Base-by-base conservation (phyloP, 1,284 basidiomycete genomes). In the Austroboletus niveus region DNA sequence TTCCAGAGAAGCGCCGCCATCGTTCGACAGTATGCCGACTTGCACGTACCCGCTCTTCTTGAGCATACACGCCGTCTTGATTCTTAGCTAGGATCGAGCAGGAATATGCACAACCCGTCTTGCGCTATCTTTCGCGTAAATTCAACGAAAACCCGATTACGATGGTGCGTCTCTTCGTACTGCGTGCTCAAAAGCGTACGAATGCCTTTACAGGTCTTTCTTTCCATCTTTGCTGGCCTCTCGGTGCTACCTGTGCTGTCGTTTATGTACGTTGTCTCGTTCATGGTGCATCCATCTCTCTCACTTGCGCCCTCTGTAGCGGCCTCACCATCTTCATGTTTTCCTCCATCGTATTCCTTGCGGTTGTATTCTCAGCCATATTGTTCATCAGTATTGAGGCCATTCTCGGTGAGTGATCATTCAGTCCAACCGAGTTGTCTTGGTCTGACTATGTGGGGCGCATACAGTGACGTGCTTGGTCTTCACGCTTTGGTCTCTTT, bases 231-330 rank as follows among this genome's bases (percentile, higher is more conserved):
- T 15, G 47, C 56, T 34, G 34, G 56, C 35, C 57, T 75, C 48
- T 58, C 69, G 44, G 41, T 55, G 27, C 52, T 74, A 17, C 70
- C 70, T 4, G 11, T 71, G 35, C 44, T 74, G 9, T 63, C 72
- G 14, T 72, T 72, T 50, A 38, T 68, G 70, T 74, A 51, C 46
- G 72, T 57, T 7, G 38, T 15, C 35, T 2, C 20, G 3, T 32
- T n/a, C 12, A 31, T 24, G 8, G 41, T 40, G 30, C 27, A 17
- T 38, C 9, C 24, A 38, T 29, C 12, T 30, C 15, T 17, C 6
- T n/a, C 4, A 31, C 49, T 48, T 34, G 53, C 15, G 27, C 45
- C 24, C 39, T 46, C 12, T 10, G 38, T 35, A 72, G 70, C 17
- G 59, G 65, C 22, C 52, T 72, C 20, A 71, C 71, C 17, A 20